Evolutionary conservation across 2,329 filamentous ascomycete species (phyloP), one percentile per base, ranked within the genome.

Genomic region (Fusarium tuaranense): DNA sequence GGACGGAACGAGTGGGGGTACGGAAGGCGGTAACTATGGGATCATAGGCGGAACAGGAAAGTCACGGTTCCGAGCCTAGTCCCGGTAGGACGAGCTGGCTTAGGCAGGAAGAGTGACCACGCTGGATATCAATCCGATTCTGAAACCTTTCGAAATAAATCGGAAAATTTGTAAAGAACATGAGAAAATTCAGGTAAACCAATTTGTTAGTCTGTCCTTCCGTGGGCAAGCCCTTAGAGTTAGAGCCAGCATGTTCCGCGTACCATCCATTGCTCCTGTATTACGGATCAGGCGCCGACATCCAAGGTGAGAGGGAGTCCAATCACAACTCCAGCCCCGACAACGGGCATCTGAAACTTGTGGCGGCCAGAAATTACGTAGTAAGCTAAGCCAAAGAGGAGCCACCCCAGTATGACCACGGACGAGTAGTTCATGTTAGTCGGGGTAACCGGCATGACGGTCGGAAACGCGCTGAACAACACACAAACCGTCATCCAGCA

Each of bases 361-460:
- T 53, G 22, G 25, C 27, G 48, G 7, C 48, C 48, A n/a, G 22
- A 30, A 14, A 53, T 53, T 18, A 30, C 48, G 30, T 53, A 51
- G 46, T 51, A 53, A 16, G 27, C 48, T 53, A 53, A 30, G 8
- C 48, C 48, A 53, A 53, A 53, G 25, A 53, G 16, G 5, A 25
- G 18, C 48, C 48, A 30, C 14, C 48, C 48, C 25, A 30, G 16
- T 27, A 30, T 53, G 25, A 69, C 67, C 10, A 66, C 62, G 9
- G 63, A 69, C 16, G 67, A 63, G 30, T 66, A 69, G 27, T 69
- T 69, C 67, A 69, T 66, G 34, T 69, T 69, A 5, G 53, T 63
- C 22, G 51, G 44, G 5, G 67, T 69, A 10, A 66, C 63, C 1
- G 67, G 67, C 16, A 61, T 39, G 30, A 65, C 65, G 30, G 63